A percentile compares a stretch with the other conserved stretches of the same genome.
These are phyloP conservation scores for Torulaspora quercuum DNA, from an alignment of 805 yeast genomes.

Conservation along the genomic window DNA sequence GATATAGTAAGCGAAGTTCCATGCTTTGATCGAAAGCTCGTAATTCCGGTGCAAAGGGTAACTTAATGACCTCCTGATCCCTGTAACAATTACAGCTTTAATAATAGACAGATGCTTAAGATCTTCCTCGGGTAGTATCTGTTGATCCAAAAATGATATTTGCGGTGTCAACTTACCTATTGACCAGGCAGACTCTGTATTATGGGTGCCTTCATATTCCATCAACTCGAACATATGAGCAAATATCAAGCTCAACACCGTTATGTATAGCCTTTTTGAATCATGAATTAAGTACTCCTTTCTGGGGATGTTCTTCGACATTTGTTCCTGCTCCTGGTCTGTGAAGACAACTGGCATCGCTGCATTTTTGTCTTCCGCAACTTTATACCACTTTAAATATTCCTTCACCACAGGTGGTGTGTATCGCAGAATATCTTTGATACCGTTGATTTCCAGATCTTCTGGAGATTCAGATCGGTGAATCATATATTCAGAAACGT, in stretches of 20 bases:
- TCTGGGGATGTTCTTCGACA: constrained; percentile 62
- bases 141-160: constrained; percentile 64
- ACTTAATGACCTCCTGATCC: constrained; percentile 67
- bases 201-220: constrained; percentile 66
- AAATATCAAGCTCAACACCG: constrained; percentile 65
- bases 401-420: constrained; percentile 45
- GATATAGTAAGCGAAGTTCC: constrained; percentile 70
- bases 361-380: constrained; percentile 29
- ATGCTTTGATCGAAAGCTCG: constrained; percentile 53
- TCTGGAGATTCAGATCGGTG: constrained; percentile 55
- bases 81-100: constrained; percentile 53
- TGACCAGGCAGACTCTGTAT: constrained; percentile 90
- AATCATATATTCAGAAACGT: constrained; percentile 73
- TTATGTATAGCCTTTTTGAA: constrained; percentile 54
- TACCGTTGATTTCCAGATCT: constrained; percentile 45
- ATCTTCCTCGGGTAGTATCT: constrained; percentile 39
- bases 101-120: constrained; percentile 36
- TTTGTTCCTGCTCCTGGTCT: constrained; percentile 57
- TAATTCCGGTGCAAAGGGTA: constrained; percentile 79
- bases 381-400: constrained; percentile 50
- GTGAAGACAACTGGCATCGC: constrained; percentile 52
- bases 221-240: constrained; percentile 72
- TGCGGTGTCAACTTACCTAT: constrained; percentile 85
- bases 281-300: constrained; percentile 53
- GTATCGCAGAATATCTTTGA: constrained; percentile 49